A percentile compares a stretch with the other conserved stretches of the same genome.
Conservation (phyloP, 2,329 filamentous ascomycete genomes). For the Penicillium paneum region DNA sequence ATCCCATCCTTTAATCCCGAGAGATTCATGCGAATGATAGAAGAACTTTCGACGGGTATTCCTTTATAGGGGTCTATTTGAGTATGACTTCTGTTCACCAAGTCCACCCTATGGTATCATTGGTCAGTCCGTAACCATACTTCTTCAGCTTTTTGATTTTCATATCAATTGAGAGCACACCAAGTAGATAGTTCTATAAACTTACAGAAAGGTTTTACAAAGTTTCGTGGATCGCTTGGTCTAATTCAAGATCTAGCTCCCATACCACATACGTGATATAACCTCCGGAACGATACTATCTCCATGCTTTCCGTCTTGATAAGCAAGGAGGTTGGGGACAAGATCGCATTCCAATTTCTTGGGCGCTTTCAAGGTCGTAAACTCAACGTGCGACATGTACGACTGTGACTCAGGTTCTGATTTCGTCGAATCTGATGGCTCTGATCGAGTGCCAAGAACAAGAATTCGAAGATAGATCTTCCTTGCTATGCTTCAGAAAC, state of each 20-base stretch:
- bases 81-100: neutral
- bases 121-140: conserved; percentile 24
- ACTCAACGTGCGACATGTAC: neutral
- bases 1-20: neutral
- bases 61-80: no score
- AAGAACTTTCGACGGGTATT: no score
- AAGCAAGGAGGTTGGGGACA: neutral
- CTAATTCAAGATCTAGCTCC: neutral
- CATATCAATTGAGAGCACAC: neutral
- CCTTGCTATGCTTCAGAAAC: conserved; percentile 8
- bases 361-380: neutral
- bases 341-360: neutral
- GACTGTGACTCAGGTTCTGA: neutral
- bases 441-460: conserved; percentile 4
- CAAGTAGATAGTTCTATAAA: neutral
- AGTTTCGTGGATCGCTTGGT: neutral
- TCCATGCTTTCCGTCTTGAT: neutral
- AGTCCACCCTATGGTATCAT: conserved; percentile 3
- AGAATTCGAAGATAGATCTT: conserved; percentile 12
- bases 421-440: conserved; percentile 3
- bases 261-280: neutral
- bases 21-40: no score
- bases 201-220: neutral
- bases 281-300: neutral
- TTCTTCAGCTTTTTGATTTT: neutral